Conservation (phyloP, 2,329 filamentous ascomycete species). For the Ophiocordyceps camponoti-floridani region DNA sequence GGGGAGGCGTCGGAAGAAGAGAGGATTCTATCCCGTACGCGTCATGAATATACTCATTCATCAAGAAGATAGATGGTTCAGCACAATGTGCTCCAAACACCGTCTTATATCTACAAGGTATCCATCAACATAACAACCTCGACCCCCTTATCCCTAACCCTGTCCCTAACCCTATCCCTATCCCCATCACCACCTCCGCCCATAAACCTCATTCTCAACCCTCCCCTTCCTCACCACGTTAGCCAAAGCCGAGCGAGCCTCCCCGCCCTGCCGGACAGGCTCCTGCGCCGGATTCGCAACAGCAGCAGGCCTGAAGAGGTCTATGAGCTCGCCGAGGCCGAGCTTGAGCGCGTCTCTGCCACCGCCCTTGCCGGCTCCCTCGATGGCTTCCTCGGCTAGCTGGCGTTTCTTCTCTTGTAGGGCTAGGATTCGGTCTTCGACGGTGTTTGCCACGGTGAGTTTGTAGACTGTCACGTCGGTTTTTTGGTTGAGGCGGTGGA, state of each 20-base stretch:
- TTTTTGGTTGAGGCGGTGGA: constrained; percentile 95
- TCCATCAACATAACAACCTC: too few species aligned
- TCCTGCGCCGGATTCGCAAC: not conserved
- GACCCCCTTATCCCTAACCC: too few species aligned
- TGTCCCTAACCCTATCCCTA: not conserved
- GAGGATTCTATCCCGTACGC: not conserved
- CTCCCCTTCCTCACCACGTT: constrained; percentile 11
- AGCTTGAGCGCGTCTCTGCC: constrained; percentile 64
- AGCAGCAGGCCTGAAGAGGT: constrained; percentile 53
- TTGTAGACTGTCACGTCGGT: constrained; percentile 91
- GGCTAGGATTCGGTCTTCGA: constrained; percentile 88
- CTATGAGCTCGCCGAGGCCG: constrained; percentile 82
- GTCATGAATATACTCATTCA: not conserved
- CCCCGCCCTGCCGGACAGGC: too few species aligned
- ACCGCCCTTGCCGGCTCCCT: constrained; percentile 38
- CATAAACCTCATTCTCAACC: constrained; percentile 18
- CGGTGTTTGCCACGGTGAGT: constrained; percentile 68
- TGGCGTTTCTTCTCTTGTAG: constrained; percentile 87
- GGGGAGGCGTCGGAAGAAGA: too few species aligned
- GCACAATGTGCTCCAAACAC: too few species aligned
- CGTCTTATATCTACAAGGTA: not conserved
- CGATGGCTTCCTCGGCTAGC: constrained; percentile 81
- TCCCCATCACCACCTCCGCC: constrained; percentile 18
- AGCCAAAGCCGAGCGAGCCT: constrained; percentile 4
- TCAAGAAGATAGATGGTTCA: too few species aligned